Percentiles rank a stretch among this genome's conserved stretches.
Conservation (phyloP, 164 flowering plant genomes). For the Magnolia kwangsiensis region DNA sequence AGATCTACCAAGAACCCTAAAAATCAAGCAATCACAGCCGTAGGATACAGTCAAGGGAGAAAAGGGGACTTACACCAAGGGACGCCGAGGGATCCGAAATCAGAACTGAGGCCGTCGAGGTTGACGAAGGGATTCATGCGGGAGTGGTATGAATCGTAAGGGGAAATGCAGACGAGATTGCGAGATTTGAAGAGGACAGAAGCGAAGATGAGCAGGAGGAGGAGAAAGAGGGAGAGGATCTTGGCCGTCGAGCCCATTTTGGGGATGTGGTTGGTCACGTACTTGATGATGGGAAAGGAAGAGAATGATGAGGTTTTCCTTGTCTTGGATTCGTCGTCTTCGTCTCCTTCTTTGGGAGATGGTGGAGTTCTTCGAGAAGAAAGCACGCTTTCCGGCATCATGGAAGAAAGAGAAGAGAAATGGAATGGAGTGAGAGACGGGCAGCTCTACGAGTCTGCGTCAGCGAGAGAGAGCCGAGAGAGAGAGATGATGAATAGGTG, state of each 20-base stretch:
- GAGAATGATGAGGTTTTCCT: constrained; percentile 41
- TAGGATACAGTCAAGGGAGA: not conserved
- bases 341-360: constrained; percentile 12
- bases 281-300: not conserved
- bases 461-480: not conserved
- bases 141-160: constrained; percentile 37
- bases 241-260: constrained; percentile 40
- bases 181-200: constrained; percentile 38
- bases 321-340: constrained; percentile 68
- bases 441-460: no score
- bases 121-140: constrained; percentile 47
- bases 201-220: constrained; percentile 21
- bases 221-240: constrained; percentile 29
- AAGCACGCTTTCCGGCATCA: constrained; percentile 52
- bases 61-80: constrained; percentile 82
- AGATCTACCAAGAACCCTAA: constrained; percentile 9
- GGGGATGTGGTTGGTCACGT: constrained; percentile 2
- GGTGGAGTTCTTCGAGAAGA: constrained; percentile 48
- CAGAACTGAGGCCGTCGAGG: constrained; percentile 70
- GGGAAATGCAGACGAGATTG: constrained; percentile 47
- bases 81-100: constrained; percentile 87
- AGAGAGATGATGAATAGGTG: not conserved
- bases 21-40: not conserved
- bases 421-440: not conserved
- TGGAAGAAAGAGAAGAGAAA: not conserved